phyloP scores from a whole-genome alignment of 805 yeast genomes.

The Suhomyces kilbournensis region DNA sequence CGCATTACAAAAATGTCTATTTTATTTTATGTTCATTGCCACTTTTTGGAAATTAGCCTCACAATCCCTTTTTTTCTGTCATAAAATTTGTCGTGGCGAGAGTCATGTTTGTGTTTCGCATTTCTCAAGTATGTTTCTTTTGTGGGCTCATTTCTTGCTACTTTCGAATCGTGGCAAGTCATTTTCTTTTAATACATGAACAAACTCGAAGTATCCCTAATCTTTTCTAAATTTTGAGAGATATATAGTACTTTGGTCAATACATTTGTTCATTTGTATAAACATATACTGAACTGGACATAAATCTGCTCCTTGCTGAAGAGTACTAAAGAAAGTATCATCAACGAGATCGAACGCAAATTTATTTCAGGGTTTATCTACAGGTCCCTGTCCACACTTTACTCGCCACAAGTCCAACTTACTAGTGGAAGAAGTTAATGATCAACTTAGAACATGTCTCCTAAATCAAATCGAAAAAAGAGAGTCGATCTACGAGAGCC shows the following conservation, averaged over 20 bases:
- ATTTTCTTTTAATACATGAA: background rate
- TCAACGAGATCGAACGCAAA: background rate
- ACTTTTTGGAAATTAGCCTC: background rate
- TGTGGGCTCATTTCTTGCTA: background rate
- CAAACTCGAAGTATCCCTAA: background rate
- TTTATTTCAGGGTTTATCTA: background rate
- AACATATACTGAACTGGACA: background rate
- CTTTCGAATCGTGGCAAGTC: conserved; percentile 5
- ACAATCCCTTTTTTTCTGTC: background rate
- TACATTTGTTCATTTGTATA: background rate
- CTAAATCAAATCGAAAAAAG: background rate
- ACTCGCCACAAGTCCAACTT: background rate
- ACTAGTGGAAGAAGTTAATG: background rate
- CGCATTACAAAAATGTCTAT: background rate
- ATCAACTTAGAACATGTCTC: background rate
- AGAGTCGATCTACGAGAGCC: background rate
- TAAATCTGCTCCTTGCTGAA: background rate
- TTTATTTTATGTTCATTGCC: background rate
- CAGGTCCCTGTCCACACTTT: background rate
- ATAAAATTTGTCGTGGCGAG: background rate
- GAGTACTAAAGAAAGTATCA: background rate
- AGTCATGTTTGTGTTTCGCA: background rate
- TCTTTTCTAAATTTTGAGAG: background rate
- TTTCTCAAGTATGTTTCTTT: background rate
- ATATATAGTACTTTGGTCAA: background rate